Evolutionary conservation across 352 stramenopile species (phyloP), one percentile per base, ranked within the genome.

Genomic region (Phytophthora megakarya): DNA sequence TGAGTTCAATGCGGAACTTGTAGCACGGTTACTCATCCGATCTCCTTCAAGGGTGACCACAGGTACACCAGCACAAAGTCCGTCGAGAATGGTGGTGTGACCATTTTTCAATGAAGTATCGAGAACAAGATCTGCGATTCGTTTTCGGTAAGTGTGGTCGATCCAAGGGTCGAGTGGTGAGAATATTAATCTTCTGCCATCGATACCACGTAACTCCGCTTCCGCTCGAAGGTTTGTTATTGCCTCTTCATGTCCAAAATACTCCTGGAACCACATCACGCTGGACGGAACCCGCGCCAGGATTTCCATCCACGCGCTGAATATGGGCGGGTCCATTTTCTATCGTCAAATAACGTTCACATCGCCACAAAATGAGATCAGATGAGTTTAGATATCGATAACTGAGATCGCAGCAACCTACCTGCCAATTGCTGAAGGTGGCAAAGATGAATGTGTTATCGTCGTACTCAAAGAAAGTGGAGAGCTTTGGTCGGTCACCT

Each of bases 381-480:
- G n/a, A n/a, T n/a, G n/a, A n/a, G 9, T 9, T 10, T 32, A 32
- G 26, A 32, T 32, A 32, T 32, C 26, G 26, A 32, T 22, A 50
- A 40, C 12, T 30, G 5, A 28, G 48, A 28, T 19, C 30, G 9
- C 1, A 26, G 8, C 9, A 5, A 47, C 51, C 5, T 52, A 81
- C 75, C 72, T 93, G 86, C 78, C 83, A 94, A 59, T 95, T 93
- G 71, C 84, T 94, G 60, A 96, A 92, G 13, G 83, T 90, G 15
- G 84, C 86, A 44, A 96, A 94, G 0, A 92, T 73, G 26, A 96
- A 85, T 32, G 52, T 47, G 12, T 48, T 45, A 35, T 48, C 35
- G 13, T 25, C 32, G 65, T 42, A 5, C 10, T 57, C 5, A 23
- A 21, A 46, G 13, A 45, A 32, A 4, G 68, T 49, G 5, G 68